Percentiles rank a stretch among this genome's conserved stretches.
Evolutionary conservation across 148 eudicot genomes (phyloP).

Genomic region (Rhododendron molle): DNA sequence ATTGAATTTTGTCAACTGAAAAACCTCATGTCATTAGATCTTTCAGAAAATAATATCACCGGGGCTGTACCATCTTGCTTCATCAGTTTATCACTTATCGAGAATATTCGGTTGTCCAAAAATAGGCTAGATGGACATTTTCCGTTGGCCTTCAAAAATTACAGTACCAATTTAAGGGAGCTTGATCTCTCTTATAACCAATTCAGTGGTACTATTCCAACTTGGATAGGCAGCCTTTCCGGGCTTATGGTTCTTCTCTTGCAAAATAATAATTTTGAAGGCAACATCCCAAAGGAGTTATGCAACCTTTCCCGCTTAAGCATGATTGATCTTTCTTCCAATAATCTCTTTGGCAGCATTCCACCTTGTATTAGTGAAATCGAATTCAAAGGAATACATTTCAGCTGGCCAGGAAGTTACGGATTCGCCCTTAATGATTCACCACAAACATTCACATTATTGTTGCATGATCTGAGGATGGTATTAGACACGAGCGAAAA

Average conservation of each 20-base stretch:
- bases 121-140: neutral
- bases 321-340: neutral
- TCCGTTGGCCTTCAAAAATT: neutral
- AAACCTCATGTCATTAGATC: fast-evolving
- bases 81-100: neutral
- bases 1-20: neutral
- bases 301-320: neutral
- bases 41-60: neutral
- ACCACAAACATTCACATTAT: too few species aligned
- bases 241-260: neutral
- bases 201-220: neutral
- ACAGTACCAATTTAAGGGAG: neutral
- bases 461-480: too few species aligned
- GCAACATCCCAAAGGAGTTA: neutral
- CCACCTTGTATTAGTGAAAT: neutral
- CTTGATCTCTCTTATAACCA: neutral
- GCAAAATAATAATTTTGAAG: neutral
- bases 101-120: neutral
- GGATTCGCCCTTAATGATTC: too few species aligned
- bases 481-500: too few species aligned
- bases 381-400: too few species aligned
- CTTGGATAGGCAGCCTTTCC: neutral
- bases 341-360: neutral
- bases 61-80: neutral
- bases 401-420: too few species aligned